Percentiles rank a stretch among this genome's conserved stretches.
These are phyloP conservation scores for Periconia digitata DNA, from an alignment of 2,329 filamentous ascomycete species.

Conservation along the genomic window DNA sequence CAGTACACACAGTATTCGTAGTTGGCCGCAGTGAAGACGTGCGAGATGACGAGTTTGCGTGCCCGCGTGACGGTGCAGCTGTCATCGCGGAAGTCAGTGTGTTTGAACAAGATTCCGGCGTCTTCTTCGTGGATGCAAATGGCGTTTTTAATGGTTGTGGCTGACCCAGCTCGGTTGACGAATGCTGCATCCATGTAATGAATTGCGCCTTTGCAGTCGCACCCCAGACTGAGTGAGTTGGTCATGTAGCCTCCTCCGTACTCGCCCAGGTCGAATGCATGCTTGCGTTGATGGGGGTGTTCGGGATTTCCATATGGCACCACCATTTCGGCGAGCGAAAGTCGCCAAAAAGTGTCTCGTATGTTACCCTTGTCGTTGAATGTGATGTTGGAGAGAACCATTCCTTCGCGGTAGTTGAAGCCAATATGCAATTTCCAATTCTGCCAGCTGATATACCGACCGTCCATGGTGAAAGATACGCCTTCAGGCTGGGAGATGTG, in stretches of 20 bases:
- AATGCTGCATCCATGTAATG: conserved; percentile 90
- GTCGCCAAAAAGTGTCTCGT: conserved; percentile 81
- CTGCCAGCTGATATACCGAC: conserved; percentile 79
- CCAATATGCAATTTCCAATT: conserved; percentile 93
- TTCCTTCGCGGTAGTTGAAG: conserved; percentile 92
- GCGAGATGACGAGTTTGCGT: conserved; percentile 82
- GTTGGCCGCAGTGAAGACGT: conserved; percentile 93
- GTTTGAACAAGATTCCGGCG: conserved; percentile 88
- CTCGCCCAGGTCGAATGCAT: conserved; percentile 79
- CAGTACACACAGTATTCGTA: conserved; percentile 91
- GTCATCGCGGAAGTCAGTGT: conserved; percentile 90
- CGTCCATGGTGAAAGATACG: conserved; percentile 79
- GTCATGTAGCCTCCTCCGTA: conserved; percentile 84
- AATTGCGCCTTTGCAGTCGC: conserved; percentile 87
- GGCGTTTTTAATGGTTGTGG: conserved; percentile 85
- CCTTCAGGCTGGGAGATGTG: conserved; percentile 87
- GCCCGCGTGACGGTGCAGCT: conserved; percentile 83
- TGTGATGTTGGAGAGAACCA: conserved; percentile 86
- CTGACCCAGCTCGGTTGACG: conserved; percentile 73
- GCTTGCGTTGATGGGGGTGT: conserved; percentile 77
- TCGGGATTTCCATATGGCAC: conserved; percentile 85
- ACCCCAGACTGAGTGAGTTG: conserved; percentile 73
- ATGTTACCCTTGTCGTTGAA: conserved; percentile 80
- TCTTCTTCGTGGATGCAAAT: conserved; percentile 97
- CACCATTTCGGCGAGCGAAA: conserved; percentile 92